A percentile compares a stretch with the other conserved stretches of the same genome.
These are phyloP conservation scores for Fusarium devonianum DNA, from an alignment of 2,329 filamentous ascomycete genomes.

Conservation along the genomic window DNA sequence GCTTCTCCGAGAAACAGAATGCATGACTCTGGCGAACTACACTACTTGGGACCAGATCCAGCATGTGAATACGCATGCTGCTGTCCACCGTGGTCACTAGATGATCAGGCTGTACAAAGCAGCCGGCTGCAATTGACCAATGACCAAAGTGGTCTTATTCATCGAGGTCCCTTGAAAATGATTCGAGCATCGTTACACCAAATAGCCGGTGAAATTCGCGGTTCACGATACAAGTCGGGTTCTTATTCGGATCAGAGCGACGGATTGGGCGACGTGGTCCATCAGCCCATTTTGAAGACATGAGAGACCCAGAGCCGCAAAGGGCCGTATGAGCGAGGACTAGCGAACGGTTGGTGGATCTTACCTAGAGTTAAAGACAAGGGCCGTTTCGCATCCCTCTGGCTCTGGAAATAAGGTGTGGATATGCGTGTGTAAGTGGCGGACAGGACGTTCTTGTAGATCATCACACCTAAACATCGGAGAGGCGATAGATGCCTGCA, in stretches of 20 bases:
- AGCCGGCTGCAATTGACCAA: conserved; percentile 34
- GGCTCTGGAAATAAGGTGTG: too few species aligned
- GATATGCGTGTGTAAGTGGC: too few species aligned
- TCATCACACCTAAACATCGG: too few species aligned
- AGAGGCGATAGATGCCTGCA: too few species aligned
- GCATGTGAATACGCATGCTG: conserved; percentile 25
- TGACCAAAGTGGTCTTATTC: conserved; percentile 38
- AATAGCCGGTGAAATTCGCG: conserved; percentile 22
- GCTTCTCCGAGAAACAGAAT: not conserved
- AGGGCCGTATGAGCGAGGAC: conserved; percentile 6
- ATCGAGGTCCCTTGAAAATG: conserved; percentile 37
- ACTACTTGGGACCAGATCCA: not conserved
- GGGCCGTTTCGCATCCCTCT: too few species aligned
- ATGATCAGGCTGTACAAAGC: conserved; percentile 1
- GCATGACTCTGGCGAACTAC: not conserved
- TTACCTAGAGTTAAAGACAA: not conserved
- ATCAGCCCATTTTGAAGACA: conserved; percentile 35
- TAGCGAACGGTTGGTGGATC: conserved; percentile 6
- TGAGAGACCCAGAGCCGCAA: conserved; percentile 1
- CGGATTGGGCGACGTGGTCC: not conserved
- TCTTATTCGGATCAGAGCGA: conserved; percentile 39
- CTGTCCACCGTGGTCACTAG: conserved; percentile 5
- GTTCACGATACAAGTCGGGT: conserved; percentile 23
- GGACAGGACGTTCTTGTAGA: too few species aligned
- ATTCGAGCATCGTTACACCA: conserved; percentile 35